A percentile compares a stretch with the other conserved stretches of the same genome.
Conservation (phyloP, 345 rosid genomes). For the Pistacia vera region DNA sequence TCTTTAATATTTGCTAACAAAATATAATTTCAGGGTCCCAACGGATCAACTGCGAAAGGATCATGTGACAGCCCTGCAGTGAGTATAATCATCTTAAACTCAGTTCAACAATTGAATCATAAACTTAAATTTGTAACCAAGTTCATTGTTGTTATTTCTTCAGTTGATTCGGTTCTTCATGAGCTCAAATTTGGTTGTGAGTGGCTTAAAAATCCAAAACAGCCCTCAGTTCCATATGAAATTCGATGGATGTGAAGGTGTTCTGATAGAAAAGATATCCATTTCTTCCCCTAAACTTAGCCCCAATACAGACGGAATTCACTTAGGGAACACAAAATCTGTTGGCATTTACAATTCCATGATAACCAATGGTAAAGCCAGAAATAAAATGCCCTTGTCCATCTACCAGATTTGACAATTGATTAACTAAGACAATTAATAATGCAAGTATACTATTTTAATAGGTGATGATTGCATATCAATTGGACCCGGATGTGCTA, state of each 20-base stretch:
- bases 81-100: constrained; percentile 28
- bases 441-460: constrained; percentile 4
- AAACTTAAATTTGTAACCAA: background rate
- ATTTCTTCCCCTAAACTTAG: constrained; percentile 90
- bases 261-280: constrained; percentile 55
- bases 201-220: constrained; percentile 75
- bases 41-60: constrained; percentile 57
- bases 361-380: constrained; percentile 79
- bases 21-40: constrained; percentile 60
- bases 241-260: constrained; percentile 95
- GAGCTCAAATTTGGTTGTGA: constrained; percentile 83
- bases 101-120: constrained; percentile 3
- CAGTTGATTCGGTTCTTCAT: constrained; percentile 94
- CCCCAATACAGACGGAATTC: constrained; percentile 96
- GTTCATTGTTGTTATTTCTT: background rate
- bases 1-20: background rate
- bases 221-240: constrained; percentile 96
- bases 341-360: constrained; percentile 77
- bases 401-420: background rate
- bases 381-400: background rate
- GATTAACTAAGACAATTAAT: background rate
- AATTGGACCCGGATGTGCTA: constrained; percentile 75
- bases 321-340: constrained; percentile 70
- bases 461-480: constrained; percentile 90
- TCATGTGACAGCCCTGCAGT: constrained; percentile 92